phyloP scores from a whole-genome alignment of 2,329 filamentous ascomycete species.

The Leptographium flavum region DNA sequence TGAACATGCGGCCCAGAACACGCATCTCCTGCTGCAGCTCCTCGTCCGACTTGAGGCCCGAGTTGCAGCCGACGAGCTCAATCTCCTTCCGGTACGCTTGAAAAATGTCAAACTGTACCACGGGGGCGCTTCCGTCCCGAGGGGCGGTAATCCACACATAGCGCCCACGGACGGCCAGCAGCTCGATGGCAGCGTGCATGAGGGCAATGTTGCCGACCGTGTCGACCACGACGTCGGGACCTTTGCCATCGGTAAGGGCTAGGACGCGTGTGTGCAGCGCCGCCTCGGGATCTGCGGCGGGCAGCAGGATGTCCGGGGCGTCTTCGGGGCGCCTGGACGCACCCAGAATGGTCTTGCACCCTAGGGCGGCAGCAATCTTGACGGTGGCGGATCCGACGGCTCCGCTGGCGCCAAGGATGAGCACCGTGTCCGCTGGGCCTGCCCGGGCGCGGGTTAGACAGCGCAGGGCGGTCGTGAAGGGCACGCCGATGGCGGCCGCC shows the following conservation, averaged over 20 bases:
- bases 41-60: neutral
- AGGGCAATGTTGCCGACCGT: neutral
- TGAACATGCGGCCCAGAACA: neutral
- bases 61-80: conserved; percentile 1
- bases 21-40: neutral
- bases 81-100: conserved; percentile 1
- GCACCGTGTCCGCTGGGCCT: neutral
- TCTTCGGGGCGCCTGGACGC: neutral
- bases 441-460: neutral
- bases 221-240: neutral
- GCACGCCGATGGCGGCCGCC: neutral
- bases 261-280: neutral
- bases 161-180: neutral
- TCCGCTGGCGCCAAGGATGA: neutral
- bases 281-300: neutral
- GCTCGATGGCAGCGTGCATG: neutral
- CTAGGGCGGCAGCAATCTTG: neutral
- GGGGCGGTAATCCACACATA: neutral
- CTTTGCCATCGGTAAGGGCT: neutral
- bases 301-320: neutral
- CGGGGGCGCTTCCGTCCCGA: neutral
- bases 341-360: neutral
- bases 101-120: neutral
- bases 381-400: neutral
- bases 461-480: neutral